phyloP scores from a whole-genome alignment of 139 green algal genomes.

The Tetraselmis striata region DNA sequence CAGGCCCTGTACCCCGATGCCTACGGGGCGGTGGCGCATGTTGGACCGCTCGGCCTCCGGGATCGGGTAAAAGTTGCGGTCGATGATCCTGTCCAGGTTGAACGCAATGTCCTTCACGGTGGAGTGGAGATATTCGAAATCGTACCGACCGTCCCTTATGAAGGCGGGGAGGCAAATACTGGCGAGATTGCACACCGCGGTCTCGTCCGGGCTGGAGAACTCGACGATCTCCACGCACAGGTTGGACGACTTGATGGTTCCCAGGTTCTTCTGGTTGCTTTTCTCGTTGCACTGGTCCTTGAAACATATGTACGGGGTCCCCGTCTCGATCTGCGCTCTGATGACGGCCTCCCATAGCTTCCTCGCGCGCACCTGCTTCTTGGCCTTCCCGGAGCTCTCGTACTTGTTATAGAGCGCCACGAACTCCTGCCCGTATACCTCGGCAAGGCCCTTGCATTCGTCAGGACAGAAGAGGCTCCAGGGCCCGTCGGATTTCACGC shows the following conservation, averaged over 20 bases:
- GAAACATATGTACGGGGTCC: constrained; percentile 32
- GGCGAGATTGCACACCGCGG: constrained; percentile 34
- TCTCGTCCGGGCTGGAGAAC: constrained; percentile 12
- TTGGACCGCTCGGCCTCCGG: constrained; percentile 13
- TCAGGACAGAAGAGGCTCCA: no score
- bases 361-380: constrained; percentile 4
- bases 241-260: constrained; percentile 32
- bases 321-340: constrained; percentile 32
- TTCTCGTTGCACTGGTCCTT: constrained; percentile 37
- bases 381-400: neutral
- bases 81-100: constrained; percentile 39
- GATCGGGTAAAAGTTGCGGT: constrained; percentile 30
- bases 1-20: constrained; percentile 31
- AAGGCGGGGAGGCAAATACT: constrained; percentile 18
- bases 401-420: constrained; percentile 3
- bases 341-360: constrained; percentile 28
- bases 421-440: neutral
- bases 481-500: constrained; percentile 30
- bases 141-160: constrained; percentile 3
- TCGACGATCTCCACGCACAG: constrained; percentile 37
- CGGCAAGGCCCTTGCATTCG: constrained; percentile 8
- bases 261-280: constrained; percentile 38
- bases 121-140: constrained; percentile 9
- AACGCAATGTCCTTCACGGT: constrained; percentile 3
- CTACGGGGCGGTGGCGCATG: constrained; percentile 26